These are phyloP conservation scores for Dictyostelium purpureum DNA, from an alignment of 78 protist species.

Conservation along the genomic window DNA sequence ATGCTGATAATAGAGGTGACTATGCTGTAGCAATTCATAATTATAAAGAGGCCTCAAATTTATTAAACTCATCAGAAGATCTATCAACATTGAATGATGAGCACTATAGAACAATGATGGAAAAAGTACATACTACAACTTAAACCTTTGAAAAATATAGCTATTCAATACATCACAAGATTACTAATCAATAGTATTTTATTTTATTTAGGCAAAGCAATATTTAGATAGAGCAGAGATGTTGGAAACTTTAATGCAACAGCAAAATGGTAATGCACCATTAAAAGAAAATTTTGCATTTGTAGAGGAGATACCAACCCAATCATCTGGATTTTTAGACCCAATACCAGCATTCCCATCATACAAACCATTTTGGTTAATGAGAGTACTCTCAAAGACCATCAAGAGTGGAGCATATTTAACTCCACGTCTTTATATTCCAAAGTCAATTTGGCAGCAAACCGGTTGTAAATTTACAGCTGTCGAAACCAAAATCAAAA, in stretches of 20 bases:
- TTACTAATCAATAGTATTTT: background rate
- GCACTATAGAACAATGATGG: conserved; percentile 70
- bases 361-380: conserved; percentile 79
- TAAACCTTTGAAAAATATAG: no score
- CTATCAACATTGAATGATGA: conserved; percentile 52
- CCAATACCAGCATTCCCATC: conserved; percentile 76
- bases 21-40: conserved; percentile 68
- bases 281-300: conserved; percentile 64
- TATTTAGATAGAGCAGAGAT: conserved; percentile 75
- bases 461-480: conserved; percentile 73
- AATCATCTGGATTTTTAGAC: background rate
- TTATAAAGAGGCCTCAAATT: conserved; percentile 65
- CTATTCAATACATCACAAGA: no score
- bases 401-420: conserved; percentile 65
- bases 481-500: conserved; percentile 36
- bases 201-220: conserved; percentile 31
- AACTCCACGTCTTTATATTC: conserved; percentile 66
- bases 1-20: conserved; percentile 79
- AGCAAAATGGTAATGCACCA: conserved; percentile 8
- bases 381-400: conserved; percentile 65
- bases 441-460: conserved; percentile 75
- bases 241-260: conserved; percentile 48
- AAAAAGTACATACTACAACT: conserved; percentile 7
- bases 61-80: conserved; percentile 61
- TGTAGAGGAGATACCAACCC: conserved; percentile 43